Percentiles rank a stretch among this genome's conserved stretches.
Evolutionary conservation across 768 basidiomycete genomes (phyloP).

Genomic region (Naganishia friedmannii): DNA sequence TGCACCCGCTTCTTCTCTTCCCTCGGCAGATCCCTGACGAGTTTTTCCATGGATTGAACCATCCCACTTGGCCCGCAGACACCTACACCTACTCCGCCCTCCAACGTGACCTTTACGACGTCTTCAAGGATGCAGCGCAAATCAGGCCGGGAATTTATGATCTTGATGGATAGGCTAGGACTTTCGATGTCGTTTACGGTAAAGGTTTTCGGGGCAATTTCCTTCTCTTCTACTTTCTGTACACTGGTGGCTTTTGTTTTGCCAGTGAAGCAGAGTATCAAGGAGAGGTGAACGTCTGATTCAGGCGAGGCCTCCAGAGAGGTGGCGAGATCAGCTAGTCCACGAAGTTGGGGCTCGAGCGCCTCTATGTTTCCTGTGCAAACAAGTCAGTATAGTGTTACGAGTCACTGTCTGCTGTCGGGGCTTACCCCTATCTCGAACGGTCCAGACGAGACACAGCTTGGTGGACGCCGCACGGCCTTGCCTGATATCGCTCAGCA

Average conservation of each 20-base stretch:
- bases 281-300: conserved; percentile 3
- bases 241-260: not conserved
- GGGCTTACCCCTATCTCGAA: conserved; percentile 28
- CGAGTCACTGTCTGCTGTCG: not conserved
- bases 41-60: conserved; percentile 29
- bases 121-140: conserved; percentile 17
- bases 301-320: not conserved
- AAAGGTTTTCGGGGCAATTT: not conserved
- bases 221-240: not conserved
- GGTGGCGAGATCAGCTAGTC: conserved; percentile 7
- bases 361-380: conserved; percentile 29
- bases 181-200: not conserved
- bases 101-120: conserved; percentile 1
- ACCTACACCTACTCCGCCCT: conserved; percentile 34
- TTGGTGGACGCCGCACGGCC: conserved; percentile 21
- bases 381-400: conserved; percentile 5
- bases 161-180: not conserved
- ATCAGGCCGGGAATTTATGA: conserved; percentile 32
- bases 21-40: conserved; percentile 4
- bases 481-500: conserved; percentile 29
- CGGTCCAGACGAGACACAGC: conserved; percentile 33
- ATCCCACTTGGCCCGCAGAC: conserved; percentile 32
- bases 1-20: conserved; percentile 19
- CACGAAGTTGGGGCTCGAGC: conserved; percentile 22
- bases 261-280: conserved; percentile 23